Evolutionary conservation across 768 basidiomycete species (phyloP), one percentile per base, ranked within the genome.

Genomic region (Pisolithus orientalis): DNA sequence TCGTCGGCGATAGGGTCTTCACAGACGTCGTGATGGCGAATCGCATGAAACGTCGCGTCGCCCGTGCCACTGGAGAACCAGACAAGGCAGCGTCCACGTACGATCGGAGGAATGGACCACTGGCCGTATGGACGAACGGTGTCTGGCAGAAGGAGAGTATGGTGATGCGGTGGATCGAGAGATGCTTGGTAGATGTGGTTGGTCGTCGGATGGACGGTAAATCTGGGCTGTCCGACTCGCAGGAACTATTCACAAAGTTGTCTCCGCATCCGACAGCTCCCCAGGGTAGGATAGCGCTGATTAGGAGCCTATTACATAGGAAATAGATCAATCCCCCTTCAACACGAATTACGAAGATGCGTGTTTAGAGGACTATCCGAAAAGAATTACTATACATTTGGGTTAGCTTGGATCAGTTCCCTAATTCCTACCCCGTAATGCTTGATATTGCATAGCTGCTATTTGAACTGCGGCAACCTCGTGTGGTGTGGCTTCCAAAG

Each of bases 1-100:
- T 97, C 38, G 84, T 99, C 11, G 95, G 95, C 0, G 95, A 99
- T 71, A 80, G 95, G 10, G 70, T 97, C 48, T 87, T 96, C 61
- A 99, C 95, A 0, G 95, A 99, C 65, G 71, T 94, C 16, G 79
- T 97, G 49, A 74, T 97, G 67, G 86, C 91, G 8, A 86, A 89
- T 59, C 82, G 91, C 34, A 83, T 94, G 73, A 48, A 24, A 67
- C 66, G 27, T 62, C 52, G 27, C 60, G 51, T 53, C 61, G 54
- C 25, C 47, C 52, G 52, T 54, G 51, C 29, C 5, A 27, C 32
- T 4, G 27, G 25, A 34, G 39, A 27, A 37, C 37, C 42, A 46
- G 29, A 44, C 45, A 53, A 53, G 53, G 39, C 32, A 52, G 42
- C 32, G 44, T 46, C 28, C 44, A 52, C 42, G 54, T 61, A 1